Base-by-base conservation (phyloP, 441 rosid genomes). In the Gossypium gossypioides region DNA sequence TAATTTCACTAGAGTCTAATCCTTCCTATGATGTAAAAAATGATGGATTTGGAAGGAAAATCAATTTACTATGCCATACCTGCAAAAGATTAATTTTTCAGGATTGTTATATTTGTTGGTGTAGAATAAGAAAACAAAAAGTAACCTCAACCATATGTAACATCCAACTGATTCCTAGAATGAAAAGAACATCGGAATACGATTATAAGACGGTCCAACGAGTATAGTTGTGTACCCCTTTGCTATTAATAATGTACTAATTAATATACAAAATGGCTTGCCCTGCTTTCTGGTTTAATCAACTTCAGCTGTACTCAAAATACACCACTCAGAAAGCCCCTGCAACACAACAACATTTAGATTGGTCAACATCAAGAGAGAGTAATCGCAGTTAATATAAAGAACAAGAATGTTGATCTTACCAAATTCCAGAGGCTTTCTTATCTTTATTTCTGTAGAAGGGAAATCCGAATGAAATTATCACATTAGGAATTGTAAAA, bases 401-500 rank as follows among this genome's bases (percentile, higher is more conserved):
- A 42, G 18, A 50, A 62, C 48, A 48, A 34, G 60, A 34, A 56
- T 72, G 58, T 69, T 46, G 12, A 34, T 63, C 78, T 83, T 84
- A 91, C 98, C 97, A 91, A 68, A 93, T 74, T 74, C 98, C 98
- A 1, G 91, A 80, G 13, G 86, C 78, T 75, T 77, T 87, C 85
- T 89, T 90, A n/a, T 75, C 80, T 88, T 81, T 77, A 24, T 84
- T 83, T 78, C 98, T 90, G 91, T 77, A 59, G 51, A 37, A 1
- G 22, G 19, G 48, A 32, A 37, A 55, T 21, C 22, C 71, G 1
- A 63, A 81, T 4, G 19, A 40, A 9, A 12, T 15, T 54, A 40
- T 2, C 51, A 37, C 42, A 16, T 59, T 1, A 29, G 51, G 24
- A 13, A 58, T 29, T 12, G n/a, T 18, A 12, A 12, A 58, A 48